Conservation (phyloP, 805 yeast genomes). For the Saccharomycopsis sp. region DNA sequence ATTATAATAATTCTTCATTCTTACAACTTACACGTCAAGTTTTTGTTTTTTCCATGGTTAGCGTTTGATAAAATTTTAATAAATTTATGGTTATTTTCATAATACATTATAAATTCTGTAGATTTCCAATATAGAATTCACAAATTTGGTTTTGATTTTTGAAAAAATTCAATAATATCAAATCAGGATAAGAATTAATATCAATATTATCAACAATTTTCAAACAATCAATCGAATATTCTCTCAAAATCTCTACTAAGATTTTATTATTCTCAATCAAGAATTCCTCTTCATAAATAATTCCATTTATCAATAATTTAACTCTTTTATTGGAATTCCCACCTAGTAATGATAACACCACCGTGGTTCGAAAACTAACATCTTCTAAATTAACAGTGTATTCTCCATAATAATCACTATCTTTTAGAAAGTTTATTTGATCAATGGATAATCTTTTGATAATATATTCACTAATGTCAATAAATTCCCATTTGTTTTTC, state of each 20-base stretch:
- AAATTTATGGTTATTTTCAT: no score
- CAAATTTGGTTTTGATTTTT: no score
- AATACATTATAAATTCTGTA: no score
- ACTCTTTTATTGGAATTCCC: slow-evolving; percentile 17
- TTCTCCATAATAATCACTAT: slow-evolving; percentile 55
- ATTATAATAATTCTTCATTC: no score
- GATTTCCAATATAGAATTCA: no score
- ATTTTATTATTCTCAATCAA: slow-evolving; percentile 23
- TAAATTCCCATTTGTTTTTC: slow-evolving; percentile 53
- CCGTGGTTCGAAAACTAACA: slow-evolving; percentile 62
- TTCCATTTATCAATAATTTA: slow-evolving; percentile 27
- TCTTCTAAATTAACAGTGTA: slow-evolving; percentile 49
- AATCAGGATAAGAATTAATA: no score
- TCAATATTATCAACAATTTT: no score
- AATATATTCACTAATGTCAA: slow-evolving; percentile 49
- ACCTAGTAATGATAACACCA: slow-evolving; percentile 52
- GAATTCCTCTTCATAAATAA: slow-evolving; percentile 35
- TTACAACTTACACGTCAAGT: no score
- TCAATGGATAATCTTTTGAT: slow-evolving; percentile 25
- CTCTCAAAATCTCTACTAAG: slow-evolving; percentile 21
- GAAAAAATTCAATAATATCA: no score
- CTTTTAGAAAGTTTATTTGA: slow-evolving; percentile 38
- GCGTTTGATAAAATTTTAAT: no score
- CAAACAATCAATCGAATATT: no score
- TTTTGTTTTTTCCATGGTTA: no score